phyloP scores from a whole-genome alignment of 1,139 yeast species.

The Suhomyces atakaporum region DNA sequence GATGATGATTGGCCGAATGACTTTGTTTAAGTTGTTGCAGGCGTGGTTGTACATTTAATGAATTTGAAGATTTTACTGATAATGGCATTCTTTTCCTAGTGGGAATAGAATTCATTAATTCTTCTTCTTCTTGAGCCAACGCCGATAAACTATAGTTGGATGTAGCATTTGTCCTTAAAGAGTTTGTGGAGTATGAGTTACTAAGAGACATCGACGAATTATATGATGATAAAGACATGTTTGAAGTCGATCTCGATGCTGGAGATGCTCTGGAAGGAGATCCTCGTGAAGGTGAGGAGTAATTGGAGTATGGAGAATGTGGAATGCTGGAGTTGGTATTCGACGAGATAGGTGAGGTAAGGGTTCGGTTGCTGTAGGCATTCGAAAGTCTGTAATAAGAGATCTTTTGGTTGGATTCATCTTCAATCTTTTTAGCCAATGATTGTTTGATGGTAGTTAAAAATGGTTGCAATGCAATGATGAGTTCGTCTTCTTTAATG shows the following conservation, averaged over 20 bases:
- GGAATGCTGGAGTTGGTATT: conserved; percentile 18
- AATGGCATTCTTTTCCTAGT: conserved; percentile 22
- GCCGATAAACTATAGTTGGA: conserved; percentile 18
- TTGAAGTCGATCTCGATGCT: conserved; percentile 18
- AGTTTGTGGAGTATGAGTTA: conserved; percentile 20
- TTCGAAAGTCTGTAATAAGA: conserved; percentile 44
- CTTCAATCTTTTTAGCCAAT: conserved; percentile 28
- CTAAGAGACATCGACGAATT: conserved; percentile 21
- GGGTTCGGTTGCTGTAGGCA: conserved; percentile 18
- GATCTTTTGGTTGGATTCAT: conserved; percentile 36
- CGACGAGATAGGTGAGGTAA: conserved; percentile 17
- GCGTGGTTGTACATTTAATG: conserved; percentile 14
- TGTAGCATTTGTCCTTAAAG: conserved; percentile 8
- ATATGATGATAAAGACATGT: conserved; percentile 19
- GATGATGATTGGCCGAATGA: conserved; percentile 10
- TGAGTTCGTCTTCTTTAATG: conserved; percentile 68
- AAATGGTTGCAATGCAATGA: conserved; percentile 71
- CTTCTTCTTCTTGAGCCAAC: conserved; percentile 17
- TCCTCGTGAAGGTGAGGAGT: conserved; percentile 8
- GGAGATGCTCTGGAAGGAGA: conserved; percentile 1
- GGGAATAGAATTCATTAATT: conserved; percentile 12
- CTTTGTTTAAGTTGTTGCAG: conserved; percentile 3
- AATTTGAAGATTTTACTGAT: conserved; percentile 22
- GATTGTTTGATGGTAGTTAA: conserved; percentile 63
- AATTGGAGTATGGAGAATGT: conserved; percentile 13